These are phyloP conservation scores for Calocybe gangraenosa DNA, from an alignment of 768 basidiomycete species.

Conservation along the genomic window DNA sequence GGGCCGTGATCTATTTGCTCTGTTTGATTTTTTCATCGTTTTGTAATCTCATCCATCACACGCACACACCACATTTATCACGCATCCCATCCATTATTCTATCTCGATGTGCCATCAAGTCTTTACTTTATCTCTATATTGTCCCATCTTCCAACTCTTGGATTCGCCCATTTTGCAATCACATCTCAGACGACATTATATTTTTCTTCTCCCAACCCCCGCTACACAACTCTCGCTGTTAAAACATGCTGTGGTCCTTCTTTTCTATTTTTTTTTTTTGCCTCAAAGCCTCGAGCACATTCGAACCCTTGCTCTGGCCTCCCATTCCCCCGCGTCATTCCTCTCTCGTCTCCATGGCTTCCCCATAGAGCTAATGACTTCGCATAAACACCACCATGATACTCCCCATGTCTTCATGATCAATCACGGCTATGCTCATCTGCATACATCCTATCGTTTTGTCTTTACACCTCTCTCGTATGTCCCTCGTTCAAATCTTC, in stretches of 20 bases:
- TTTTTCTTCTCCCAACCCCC: conserved; percentile 8
- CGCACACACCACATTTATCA: conserved; percentile 8
- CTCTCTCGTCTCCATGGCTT: conserved; percentile 14
- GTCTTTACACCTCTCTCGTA: conserved; percentile 6
- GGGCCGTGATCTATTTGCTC: conserved; percentile 31
- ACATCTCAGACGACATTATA: conserved; percentile 18
- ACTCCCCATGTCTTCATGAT: conserved; percentile 14
- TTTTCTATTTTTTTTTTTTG: background rate
- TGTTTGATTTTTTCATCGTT: conserved; percentile 17
- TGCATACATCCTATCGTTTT: conserved; percentile 16
- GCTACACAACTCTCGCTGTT: conserved; percentile 18
- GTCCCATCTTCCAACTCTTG: conserved; percentile 11
- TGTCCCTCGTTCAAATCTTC: conserved; percentile 1
- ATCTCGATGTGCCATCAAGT: conserved; percentile 20
- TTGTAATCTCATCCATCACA: conserved; percentile 15
- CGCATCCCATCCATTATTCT: conserved; percentile 11
- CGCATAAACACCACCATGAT: conserved; percentile 10
- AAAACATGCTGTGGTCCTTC: conserved; percentile 29
- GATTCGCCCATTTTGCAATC: conserved; percentile 11
- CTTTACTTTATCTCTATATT: conserved; percentile 18
- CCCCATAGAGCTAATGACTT: conserved; percentile 8
- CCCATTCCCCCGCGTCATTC: conserved; percentile 8
- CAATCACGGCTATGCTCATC: conserved; percentile 11
- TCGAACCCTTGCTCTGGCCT: no score
- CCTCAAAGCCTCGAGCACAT: no score